phyloP scores from a whole-genome alignment of 2,329 filamentous ascomycete species.

The Calonectria montana region DNA sequence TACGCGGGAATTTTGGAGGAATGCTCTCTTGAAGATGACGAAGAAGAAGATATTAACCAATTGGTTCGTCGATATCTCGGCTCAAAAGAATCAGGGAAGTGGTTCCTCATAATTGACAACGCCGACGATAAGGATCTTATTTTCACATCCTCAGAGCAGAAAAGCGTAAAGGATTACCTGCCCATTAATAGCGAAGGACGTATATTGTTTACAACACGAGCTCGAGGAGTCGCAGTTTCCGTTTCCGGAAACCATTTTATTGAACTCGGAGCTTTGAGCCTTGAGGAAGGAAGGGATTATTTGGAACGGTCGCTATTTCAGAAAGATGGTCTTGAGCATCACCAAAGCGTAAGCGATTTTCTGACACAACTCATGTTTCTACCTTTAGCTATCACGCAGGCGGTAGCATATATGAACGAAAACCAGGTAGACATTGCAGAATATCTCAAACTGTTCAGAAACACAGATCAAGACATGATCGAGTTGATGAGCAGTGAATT shows the following conservation, averaged over 20 bases:
- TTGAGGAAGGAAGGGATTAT: slow-evolving; percentile 37
- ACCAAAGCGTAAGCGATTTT: slow-evolving; percentile 23
- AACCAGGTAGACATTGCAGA: slow-evolving; percentile 37
- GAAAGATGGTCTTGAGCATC: not conserved
- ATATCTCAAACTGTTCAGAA: slow-evolving; percentile 49
- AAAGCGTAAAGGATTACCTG: slow-evolving; percentile 25
- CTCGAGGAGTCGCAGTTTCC: slow-evolving; percentile 29
- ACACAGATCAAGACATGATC: slow-evolving; percentile 43
- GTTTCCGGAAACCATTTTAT: not conserved
- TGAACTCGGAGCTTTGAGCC: not conserved
- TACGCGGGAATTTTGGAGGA: slow-evolving; percentile 34
- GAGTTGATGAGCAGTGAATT: slow-evolving; percentile 40
- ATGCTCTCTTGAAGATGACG: not conserved
- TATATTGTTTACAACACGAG: slow-evolving; percentile 53
- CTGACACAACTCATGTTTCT: slow-evolving; percentile 47
- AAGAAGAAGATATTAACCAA: not conserved
- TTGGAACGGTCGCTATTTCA: slow-evolving; percentile 25
- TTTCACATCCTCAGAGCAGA: slow-evolving; percentile 23
- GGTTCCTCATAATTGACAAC: slow-evolving; percentile 57
- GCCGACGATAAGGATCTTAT: slow-evolving; percentile 50
- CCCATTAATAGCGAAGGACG: slow-evolving; percentile 46
- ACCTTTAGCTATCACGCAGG: slow-evolving; percentile 52
- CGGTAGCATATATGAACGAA: slow-evolving; percentile 54
- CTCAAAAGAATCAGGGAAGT: slow-evolving; percentile 44
- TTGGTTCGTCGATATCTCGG: slow-evolving; percentile 32